Conservation (phyloP, 75 land plant genomes). For the Cryptomeria japonica region DNA sequence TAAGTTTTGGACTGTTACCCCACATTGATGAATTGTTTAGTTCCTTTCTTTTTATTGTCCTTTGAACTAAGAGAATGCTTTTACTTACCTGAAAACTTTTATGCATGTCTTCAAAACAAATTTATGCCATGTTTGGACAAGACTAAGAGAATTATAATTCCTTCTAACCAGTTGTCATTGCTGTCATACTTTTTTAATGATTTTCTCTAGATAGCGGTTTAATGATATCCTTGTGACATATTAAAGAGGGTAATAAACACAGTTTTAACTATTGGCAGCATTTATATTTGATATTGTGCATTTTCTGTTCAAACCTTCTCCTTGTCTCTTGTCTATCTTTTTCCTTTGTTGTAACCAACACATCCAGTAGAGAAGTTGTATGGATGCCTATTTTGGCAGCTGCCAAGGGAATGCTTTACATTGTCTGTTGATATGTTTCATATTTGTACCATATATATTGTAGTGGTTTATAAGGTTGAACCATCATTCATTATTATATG, state of each 20-base stretch:
- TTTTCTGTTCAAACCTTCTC: neutral
- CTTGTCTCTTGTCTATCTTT: neutral
- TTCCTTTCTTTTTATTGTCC: neutral
- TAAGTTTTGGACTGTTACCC: neutral
- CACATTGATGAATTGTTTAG: neutral
- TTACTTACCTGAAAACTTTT: neutral
- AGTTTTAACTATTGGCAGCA: neutral
- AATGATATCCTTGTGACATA: neutral
- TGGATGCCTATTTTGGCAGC: neutral
- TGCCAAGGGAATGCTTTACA: neutral
- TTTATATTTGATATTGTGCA: neutral
- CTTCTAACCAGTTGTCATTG: neutral
- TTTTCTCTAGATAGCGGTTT: neutral
- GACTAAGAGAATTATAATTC: neutral
- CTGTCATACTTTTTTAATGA: neutral
- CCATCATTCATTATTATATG: neutral
- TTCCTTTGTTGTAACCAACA: neutral
- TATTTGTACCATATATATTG: neutral
- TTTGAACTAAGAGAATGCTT: neutral
- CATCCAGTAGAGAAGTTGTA: neutral
- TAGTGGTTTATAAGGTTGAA: neutral
- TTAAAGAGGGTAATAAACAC: neutral
- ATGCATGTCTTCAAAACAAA: neutral
- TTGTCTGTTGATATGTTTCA: neutral
- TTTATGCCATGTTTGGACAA: neutral